Percentiles rank a stretch among this genome's conserved stretches.
Conservation (phyloP, 2,329 filamentous ascomycete species). For the Aspergillus versicolor region DNA sequence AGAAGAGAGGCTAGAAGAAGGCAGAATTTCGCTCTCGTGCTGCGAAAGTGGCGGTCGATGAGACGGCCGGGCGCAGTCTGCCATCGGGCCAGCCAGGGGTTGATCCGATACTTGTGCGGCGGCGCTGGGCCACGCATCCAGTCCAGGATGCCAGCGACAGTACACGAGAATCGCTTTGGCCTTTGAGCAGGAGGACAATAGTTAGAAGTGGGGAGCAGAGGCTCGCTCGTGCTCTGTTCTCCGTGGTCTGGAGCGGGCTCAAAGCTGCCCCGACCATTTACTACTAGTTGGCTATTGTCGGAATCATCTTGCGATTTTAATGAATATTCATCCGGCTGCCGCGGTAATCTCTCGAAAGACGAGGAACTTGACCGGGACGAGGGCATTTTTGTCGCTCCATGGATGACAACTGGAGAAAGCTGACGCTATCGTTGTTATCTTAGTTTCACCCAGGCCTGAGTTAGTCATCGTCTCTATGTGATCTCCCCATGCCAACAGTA, state of each 20-base stretch:
- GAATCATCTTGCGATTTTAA: slow-evolving; percentile 13
- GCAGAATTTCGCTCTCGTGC: slow-evolving; percentile 21
- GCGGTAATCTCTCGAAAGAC: slow-evolving; percentile 14
- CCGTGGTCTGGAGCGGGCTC: slow-evolving; percentile 17
- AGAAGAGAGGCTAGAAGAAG: slow-evolving; percentile 27
- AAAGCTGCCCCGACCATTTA: slow-evolving; percentile 17
- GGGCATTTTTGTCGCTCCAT: slow-evolving; percentile 11
- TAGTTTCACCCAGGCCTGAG: neutral
- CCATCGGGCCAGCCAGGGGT: slow-evolving; percentile 31
- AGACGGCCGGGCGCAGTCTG: slow-evolving; percentile 35
- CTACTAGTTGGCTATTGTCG: slow-evolving; percentile 13
- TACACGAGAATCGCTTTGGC: slow-evolving; percentile 22
- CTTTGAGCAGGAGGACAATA: neutral
- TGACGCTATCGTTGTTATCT: neutral
- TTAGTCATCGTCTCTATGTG: slow-evolving; percentile 14
- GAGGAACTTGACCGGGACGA: slow-evolving; percentile 13
- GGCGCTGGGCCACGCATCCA: slow-evolving; percentile 34
- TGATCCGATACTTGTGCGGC: slow-evolving; percentile 34
- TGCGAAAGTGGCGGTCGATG: slow-evolving; percentile 30
- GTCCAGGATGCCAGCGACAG: slow-evolving; percentile 20
- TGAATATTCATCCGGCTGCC: slow-evolving; percentile 12
- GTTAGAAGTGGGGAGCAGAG: slow-evolving; percentile 21
- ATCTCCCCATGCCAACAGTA: no score
- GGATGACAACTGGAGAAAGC: slow-evolving; percentile 2
- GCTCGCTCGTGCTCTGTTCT: slow-evolving; percentile 18